These are phyloP conservation scores for Podaxis carcinomalis DNA, from an alignment of 768 basidiomycete species.

Conservation along the genomic window DNA sequence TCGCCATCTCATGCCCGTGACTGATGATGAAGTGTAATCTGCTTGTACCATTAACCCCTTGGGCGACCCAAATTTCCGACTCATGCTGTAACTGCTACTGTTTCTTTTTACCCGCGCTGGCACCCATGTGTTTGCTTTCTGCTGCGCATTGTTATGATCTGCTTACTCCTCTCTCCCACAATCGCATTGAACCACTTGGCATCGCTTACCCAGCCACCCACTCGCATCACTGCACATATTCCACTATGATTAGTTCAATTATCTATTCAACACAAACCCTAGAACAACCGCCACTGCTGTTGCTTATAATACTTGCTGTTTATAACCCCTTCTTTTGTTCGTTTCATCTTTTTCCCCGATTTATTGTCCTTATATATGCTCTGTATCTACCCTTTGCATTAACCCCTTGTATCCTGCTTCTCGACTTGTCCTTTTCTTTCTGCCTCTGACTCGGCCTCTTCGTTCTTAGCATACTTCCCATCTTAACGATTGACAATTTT, in stretches of 20 bases:
- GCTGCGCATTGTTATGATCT: not conserved
- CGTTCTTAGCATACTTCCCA: not conserved
- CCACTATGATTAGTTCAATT: not conserved
- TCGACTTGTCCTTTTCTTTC: not conserved
- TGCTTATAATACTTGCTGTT: constrained; percentile 6
- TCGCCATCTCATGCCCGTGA: constrained; percentile 60
- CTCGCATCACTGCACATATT: constrained; percentile 3
- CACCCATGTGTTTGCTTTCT: not conserved
- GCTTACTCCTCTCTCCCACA: not conserved
- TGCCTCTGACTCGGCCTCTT: not conserved
- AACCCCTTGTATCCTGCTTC: not conserved
- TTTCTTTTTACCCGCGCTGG: not conserved
- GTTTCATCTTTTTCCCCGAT: constrained; percentile 8
- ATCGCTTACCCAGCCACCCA: not conserved
- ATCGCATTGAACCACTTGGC: not conserved
- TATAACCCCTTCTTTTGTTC: constrained; percentile 4
- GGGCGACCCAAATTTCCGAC: constrained; percentile 16
- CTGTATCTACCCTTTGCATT: constrained; percentile 1
- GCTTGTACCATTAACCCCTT: constrained; percentile 28
- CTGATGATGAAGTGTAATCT: constrained; percentile 28
- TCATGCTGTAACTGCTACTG: not conserved
- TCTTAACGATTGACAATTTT: not conserved
- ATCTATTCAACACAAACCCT: not conserved
- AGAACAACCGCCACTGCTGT: not conserved
- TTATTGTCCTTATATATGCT: constrained; percentile 7